Conservation (phyloP, 2,329 filamentous ascomycete genomes). For the Diaporthe sp. region DNA sequence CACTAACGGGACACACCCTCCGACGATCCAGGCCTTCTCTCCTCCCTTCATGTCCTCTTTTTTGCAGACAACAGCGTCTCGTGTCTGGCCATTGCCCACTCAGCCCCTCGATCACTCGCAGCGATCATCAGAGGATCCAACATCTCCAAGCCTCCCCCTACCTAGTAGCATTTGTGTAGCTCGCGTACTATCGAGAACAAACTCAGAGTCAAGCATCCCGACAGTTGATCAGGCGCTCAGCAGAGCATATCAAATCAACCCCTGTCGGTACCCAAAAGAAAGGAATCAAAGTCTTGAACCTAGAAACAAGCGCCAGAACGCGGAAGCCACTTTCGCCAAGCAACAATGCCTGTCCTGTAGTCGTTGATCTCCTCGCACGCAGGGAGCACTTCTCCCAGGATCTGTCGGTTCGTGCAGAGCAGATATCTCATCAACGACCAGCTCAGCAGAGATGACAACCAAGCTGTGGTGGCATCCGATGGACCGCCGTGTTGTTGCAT, state of each 20-base stretch:
- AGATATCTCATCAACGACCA: background rate
- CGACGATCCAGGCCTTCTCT: slow-evolving; percentile 19
- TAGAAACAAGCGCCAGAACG: background rate
- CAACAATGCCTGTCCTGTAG: background rate
- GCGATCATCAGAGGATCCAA: slow-evolving; percentile 10
- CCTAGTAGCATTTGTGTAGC: background rate
- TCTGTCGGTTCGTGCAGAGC: background rate
- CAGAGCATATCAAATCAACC: background rate
- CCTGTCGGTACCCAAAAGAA: background rate
- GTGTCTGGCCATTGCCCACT: background rate
- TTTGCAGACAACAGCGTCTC: background rate
- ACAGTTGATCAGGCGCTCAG: background rate
- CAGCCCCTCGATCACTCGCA: background rate
- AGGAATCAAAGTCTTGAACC: background rate
- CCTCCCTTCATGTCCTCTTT: background rate
- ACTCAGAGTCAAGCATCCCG: background rate
- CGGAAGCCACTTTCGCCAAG: background rate
- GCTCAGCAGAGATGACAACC: background rate
- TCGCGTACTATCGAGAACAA: background rate
- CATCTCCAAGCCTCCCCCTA: background rate
- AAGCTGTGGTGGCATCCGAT: background rate
- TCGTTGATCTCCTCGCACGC: background rate
- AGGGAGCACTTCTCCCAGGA: background rate
- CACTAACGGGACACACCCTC: slow-evolving; percentile 31
- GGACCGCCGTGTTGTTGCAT: background rate